phyloP scores from a whole-genome alignment of 148 eudicot species.

The Rhododendron molle region DNA sequence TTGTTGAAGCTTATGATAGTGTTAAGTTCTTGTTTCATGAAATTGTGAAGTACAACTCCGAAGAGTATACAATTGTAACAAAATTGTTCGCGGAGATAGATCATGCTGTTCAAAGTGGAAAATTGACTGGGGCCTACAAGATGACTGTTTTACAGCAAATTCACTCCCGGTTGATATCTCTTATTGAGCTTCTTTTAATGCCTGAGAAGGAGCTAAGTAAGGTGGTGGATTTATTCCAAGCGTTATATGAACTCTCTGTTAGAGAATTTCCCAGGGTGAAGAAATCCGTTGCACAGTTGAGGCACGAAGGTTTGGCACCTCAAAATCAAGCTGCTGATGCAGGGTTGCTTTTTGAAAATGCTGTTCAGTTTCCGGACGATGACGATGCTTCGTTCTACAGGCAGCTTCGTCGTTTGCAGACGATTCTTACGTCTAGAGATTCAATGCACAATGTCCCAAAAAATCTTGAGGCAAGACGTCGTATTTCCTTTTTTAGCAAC shows the following conservation, averaged over 20 bases:
- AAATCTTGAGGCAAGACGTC: constrained; percentile 70
- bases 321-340: constrained; percentile 30
- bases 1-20: constrained; percentile 82
- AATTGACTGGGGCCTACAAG: constrained; percentile 51
- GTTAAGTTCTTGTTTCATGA: constrained; percentile 53
- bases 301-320: constrained; percentile 59
- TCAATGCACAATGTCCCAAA: constrained; percentile 78
- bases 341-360: constrained; percentile 69
- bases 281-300: constrained; percentile 37
- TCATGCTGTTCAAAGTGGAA: constrained; percentile 27
- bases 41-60: constrained; percentile 51
- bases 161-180: constrained; percentile 51
- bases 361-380: constrained; percentile 55
- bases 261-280: constrained; percentile 58
- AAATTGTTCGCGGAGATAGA: constrained; percentile 65
- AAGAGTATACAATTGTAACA: constrained; percentile 58
- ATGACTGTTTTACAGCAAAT: constrained; percentile 40
- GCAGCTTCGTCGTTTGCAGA: constrained; percentile 71
- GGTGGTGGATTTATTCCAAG: constrained; percentile 63
- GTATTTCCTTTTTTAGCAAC: constrained; percentile 87
- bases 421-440: constrained; percentile 71
- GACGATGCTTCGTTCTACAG: constrained; percentile 56
- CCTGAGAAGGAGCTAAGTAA: constrained; percentile 41
- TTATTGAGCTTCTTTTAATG: constrained; percentile 53
- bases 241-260: constrained; percentile 67